Evolutionary conservation across 225 moss, liverwort and hornwort species (phyloP), one percentile per base, ranked within the genome.

Genomic region (Marchantia paleacea): DNA sequence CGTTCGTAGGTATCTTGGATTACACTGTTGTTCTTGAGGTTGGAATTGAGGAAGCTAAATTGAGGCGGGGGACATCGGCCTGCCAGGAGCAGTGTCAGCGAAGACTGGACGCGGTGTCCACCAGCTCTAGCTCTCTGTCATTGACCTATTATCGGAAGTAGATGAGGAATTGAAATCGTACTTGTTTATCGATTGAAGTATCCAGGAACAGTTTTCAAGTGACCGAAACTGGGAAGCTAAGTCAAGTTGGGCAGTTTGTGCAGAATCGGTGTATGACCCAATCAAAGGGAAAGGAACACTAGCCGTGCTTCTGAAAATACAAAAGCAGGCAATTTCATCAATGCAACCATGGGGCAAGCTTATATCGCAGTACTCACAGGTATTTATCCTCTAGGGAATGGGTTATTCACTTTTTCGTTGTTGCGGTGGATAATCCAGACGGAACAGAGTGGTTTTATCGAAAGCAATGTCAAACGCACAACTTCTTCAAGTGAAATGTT

Each of bases 301-400:
- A 65, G 88, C 85, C 18, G 87, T 87, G 6, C 80, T 87, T 18
- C 70, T 85, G 53, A 88, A 88, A 83, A 83, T 88, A 62, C 85
- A 83, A 52, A 85, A 88, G 85, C 87, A 88, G 64, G 52, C 81
- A 26, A 72, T 79, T 51, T 73, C 82, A 47, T 77, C 82, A 65
- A 7, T 81, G 71, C 87, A 83, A 71, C 47, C 82, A 52, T 89
- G 89, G 89, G 89, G 89, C 80, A 89, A 89, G 78, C 81, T 89
- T 16, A 81, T 89, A 67, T 89, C 89, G 55, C 89, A 89, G 79
- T 89, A 86, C 28, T 78, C 89, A 10, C 89, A 89, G 86, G 89
- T 89, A 86, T 51, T 65, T 28, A 53, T 57, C 24, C 6, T 49
- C 1, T 70, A 39, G 39, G 48, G 19, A 70, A 13, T 57, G 14